Evolutionary conservation across 2,329 filamentous ascomycete genomes (phyloP).

Genomic region (Ascochyta pisi): DNA sequence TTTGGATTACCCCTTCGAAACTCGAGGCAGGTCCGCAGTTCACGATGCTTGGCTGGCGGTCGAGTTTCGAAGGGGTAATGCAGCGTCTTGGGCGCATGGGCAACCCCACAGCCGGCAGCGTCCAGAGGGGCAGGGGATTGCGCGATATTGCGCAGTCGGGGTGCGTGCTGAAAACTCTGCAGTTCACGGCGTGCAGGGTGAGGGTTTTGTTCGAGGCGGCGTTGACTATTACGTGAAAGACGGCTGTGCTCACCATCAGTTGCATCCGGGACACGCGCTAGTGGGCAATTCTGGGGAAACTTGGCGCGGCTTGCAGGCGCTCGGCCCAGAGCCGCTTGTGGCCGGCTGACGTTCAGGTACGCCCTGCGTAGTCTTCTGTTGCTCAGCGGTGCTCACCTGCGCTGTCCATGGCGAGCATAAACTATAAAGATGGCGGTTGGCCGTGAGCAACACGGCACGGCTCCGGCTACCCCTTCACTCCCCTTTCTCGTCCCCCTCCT

Average conservation of each 20-base stretch:
- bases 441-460: conserved; percentile 8
- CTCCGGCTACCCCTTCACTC: conserved; percentile 1
- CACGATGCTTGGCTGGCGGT: neutral
- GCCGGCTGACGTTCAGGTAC: conserved; percentile 23
- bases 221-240: conserved; percentile 37
- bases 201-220: conserved; percentile 23
- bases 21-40: neutral
- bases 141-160: conserved; percentile 21
- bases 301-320: neutral
- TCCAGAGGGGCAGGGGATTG: conserved; percentile 5
- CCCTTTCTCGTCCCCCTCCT: neutral
- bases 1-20: conserved; percentile 15
- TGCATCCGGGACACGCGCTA: conserved; percentile 19
- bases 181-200: conserved; percentile 14
- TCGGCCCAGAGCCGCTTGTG: conserved; percentile 14
- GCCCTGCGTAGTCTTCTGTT: neutral
- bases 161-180: conserved; percentile 33
- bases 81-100: conserved; percentile 2
- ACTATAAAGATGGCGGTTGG: neutral
- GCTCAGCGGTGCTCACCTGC: neutral
- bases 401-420: conserved; percentile 1
- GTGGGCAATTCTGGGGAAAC: conserved; percentile 25
- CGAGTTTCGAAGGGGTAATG: neutral
- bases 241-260: conserved; percentile 22
- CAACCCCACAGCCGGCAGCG: conserved; percentile 2